Evolutionary conservation across 73 alveolate species (phyloP).

Genomic region (Stentor roeselii): DNA sequence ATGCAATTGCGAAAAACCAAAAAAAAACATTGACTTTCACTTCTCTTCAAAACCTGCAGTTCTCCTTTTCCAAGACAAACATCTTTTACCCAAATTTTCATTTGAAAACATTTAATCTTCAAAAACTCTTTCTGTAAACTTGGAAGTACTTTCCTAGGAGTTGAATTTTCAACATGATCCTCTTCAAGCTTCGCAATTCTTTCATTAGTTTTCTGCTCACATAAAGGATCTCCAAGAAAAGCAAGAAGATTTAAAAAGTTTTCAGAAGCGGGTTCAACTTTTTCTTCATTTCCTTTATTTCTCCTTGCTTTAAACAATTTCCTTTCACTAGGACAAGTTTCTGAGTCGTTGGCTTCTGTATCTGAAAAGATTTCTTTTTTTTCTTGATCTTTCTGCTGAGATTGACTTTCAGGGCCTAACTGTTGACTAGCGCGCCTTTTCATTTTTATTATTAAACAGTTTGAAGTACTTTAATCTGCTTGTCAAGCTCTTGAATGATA

Average conservation of each 20-base stretch:
- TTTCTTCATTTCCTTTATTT: not conserved
- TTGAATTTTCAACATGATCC: not conserved
- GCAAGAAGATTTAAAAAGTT: not conserved
- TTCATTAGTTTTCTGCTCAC: not conserved
- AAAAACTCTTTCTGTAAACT: not conserved
- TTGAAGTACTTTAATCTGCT: slow-evolving; percentile 42
- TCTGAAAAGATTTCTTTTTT: not conserved
- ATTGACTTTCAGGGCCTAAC: slow-evolving; percentile 14
- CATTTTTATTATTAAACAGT: slow-evolving; percentile 8
- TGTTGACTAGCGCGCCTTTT: slow-evolving; percentile 20
- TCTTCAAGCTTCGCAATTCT: not conserved
- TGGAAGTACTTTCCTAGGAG: slow-evolving; percentile 15
- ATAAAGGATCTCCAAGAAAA: not conserved
- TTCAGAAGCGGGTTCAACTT: not conserved
- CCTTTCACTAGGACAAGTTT: not conserved
- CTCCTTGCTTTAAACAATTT: not conserved
- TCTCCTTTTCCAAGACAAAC: not conserved
- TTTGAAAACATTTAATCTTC: not conserved
- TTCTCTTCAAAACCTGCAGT: not conserved
- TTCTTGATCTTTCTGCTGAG: not conserved
- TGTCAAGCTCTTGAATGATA: slow-evolving; percentile 66
- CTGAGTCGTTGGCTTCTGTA: not conserved
- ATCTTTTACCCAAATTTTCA: not conserved
- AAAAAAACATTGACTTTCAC: not conserved
- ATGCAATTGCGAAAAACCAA: slow-evolving; percentile 14